These are phyloP conservation scores for Blastobotrys raffinosifermentans DNA, from an alignment of 1,139 yeast species.

Conservation along the genomic window DNA sequence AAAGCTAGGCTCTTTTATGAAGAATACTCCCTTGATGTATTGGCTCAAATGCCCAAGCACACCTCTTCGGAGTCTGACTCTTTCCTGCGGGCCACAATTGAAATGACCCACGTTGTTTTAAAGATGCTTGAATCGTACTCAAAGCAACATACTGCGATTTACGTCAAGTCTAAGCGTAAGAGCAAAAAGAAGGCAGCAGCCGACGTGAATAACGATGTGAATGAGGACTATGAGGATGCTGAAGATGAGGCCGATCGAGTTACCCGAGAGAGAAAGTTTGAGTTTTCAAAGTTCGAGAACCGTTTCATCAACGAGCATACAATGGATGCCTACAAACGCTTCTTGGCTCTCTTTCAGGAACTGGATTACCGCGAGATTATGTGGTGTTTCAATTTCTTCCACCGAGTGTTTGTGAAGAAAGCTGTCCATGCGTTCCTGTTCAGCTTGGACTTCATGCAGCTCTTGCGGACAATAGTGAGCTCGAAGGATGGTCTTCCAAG, in stretches of 20 bases:
- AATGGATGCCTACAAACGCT: conserved; percentile 48
- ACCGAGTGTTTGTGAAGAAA: conserved; percentile 60
- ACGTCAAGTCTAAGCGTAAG: conserved; percentile 46
- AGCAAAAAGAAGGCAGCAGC: conserved; percentile 26
- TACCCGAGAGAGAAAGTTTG: conserved; percentile 48
- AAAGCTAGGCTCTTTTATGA: conserved; percentile 57
- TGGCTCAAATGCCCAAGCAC: conserved; percentile 56
- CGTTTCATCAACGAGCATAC: conserved; percentile 38
- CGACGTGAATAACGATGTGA: conserved; percentile 42
- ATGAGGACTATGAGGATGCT: conserved; percentile 37
- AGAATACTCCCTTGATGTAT: conserved; percentile 53
- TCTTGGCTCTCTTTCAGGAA: conserved; percentile 53
- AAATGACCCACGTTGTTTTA: conserved; percentile 59
- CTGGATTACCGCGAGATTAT: conserved; percentile 56
- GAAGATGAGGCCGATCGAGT: conserved; percentile 31
- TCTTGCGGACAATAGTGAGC: conserved; percentile 43
- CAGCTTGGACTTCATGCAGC: conserved; percentile 68
- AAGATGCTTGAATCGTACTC: conserved; percentile 65
- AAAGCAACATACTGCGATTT: conserved; percentile 53
- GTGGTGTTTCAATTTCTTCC: conserved; percentile 63
- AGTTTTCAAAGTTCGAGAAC: conserved; percentile 39
- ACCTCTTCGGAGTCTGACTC: conserved; percentile 63
- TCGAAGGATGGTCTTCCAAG: conserved; percentile 31
- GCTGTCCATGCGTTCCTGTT: conserved; percentile 56
- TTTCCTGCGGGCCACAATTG: conserved; percentile 57